These are phyloP conservation scores for Epichloe coenophiala DNA, from an alignment of 2,329 filamentous ascomycete species.

Conservation along the genomic window DNA sequence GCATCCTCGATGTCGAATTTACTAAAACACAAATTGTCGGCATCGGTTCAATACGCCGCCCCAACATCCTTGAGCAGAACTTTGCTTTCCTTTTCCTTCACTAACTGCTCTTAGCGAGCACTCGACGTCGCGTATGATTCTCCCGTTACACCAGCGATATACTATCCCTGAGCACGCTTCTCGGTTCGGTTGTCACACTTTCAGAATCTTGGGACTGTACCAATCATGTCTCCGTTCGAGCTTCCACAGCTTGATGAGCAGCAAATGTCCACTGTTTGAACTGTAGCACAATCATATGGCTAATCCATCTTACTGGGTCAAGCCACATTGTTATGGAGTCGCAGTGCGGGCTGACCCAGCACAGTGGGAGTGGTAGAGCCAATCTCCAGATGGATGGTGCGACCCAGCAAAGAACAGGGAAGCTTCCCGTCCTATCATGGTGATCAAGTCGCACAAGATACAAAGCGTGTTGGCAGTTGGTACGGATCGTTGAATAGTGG, in stretches of 20 bases:
- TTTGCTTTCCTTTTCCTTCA: not conserved
- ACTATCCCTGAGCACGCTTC: not conserved
- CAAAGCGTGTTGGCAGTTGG: too few species aligned
- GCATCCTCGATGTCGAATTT: too few species aligned
- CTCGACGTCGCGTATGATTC: not conserved
- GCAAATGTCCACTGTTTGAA: not conserved
- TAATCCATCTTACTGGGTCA: slow-evolving; percentile 2
- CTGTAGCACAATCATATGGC: not conserved
- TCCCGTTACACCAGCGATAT: not conserved
- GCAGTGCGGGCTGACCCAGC: not conserved
- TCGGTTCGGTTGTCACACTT: not conserved
- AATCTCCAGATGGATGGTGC: not conserved
- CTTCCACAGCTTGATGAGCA: not conserved
- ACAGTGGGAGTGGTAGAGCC: not conserved
- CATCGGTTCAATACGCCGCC: not conserved
- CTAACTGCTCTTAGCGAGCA: not conserved
- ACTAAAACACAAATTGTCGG: too few species aligned
- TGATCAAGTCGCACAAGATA: not conserved
- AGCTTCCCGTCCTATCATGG: not conserved
- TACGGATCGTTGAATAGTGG: too few species aligned
- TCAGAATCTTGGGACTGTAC: not conserved
- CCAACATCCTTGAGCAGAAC: too few species aligned
- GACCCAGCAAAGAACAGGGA: not conserved
- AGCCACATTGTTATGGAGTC: slow-evolving; percentile 1
- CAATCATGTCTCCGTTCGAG: not conserved